Base-by-base conservation (phyloP, 345 rosid genomes). In the Gossypium thurberi region DNA sequence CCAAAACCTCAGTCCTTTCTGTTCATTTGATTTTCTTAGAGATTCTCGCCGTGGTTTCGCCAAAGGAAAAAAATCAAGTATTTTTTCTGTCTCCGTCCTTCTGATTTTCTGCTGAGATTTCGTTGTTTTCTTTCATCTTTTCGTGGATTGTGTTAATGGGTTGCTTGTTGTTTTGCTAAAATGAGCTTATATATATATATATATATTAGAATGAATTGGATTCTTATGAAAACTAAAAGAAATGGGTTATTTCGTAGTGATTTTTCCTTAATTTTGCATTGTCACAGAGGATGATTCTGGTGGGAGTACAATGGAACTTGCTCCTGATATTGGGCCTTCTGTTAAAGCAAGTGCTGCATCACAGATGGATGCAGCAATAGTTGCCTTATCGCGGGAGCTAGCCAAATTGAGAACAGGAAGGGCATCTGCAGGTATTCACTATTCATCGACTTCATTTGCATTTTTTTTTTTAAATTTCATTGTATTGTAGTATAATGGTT, bases 301-400 rank as follows among this genome's bases (percentile, higher is more conserved):
- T 58, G 81, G 79, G 3, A 85, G 83, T 50, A 78, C 86, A 10
- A 81, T 83, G 20, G 96, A 89, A 70, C 81, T 74, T 44, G 79
- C 66, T 57, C 71, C 79, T 2, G 90, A 91, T 81, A 87, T 92
- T 14, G 94, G 99, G 1, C 97, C 94, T 18, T 53, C 72, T 14
- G 89, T 88, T 26, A 92, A 91, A 81, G 85, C 88, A 59, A 40
- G 80, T 40, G 88, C 98, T 47, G 53, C 81, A 48, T 84, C 91
- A 8, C 99, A 88, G 66, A 95, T 95, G 99, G 98, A 92, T 64
- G 94, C 98, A 15, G 99, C 97, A 48, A 65, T 89, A 10, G 89
- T 82, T 73, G 91, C 99, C 3, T 66, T 92, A 68, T 83, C 96
- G 0, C 86, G 94, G 7, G 98, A 92, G 78, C 78, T 95, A 64